Percentiles rank a stretch among this genome's conserved stretches.
These are phyloP conservation scores for Candolleomyces aberdarensis DNA, from an alignment of 768 basidiomycete genomes.

Conservation along the genomic window DNA sequence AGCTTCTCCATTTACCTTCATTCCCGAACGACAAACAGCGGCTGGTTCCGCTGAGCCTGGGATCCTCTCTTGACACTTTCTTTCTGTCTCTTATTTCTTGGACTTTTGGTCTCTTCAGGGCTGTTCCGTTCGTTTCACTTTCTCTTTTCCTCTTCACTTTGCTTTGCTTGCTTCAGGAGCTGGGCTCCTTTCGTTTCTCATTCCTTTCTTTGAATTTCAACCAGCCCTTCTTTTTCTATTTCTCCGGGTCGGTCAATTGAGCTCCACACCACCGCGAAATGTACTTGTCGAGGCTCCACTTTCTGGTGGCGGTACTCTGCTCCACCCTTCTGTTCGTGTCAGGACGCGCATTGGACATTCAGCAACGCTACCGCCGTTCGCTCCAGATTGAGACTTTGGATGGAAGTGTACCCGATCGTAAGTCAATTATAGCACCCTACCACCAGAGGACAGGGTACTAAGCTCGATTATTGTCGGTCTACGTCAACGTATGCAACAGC, in stretches of 20 bases:
- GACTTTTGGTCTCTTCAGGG: not conserved
- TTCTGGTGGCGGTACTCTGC: too few relatives aligned
- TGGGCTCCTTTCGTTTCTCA: not conserved
- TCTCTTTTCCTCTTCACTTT: constrained; percentile 6
- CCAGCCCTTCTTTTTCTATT: too few relatives aligned
- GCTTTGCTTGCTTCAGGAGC: constrained; percentile 4
- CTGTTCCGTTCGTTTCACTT: not conserved
- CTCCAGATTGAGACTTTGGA: not conserved
- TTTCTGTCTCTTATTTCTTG: not conserved
- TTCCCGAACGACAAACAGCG: not conserved
- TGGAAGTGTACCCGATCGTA: not conserved
- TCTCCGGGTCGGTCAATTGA: too few relatives aligned
- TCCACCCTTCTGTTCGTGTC: not conserved
- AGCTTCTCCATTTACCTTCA: not conserved
- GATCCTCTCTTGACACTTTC: not conserved
- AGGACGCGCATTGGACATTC: not conserved
- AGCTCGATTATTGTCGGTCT: too few relatives aligned
- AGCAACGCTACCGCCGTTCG: too few relatives aligned
- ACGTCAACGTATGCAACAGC: constrained; percentile 5
- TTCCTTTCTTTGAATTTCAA: not conserved
- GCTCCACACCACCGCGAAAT: too few relatives aligned
- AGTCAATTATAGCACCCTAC: not conserved
- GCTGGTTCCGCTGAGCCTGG: too few relatives aligned
- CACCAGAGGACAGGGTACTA: not conserved
- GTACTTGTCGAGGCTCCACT: too few relatives aligned